Base-by-base conservation (phyloP, 2,329 filamentous ascomycete genomes). In the Trichoderma sp. region DNA sequence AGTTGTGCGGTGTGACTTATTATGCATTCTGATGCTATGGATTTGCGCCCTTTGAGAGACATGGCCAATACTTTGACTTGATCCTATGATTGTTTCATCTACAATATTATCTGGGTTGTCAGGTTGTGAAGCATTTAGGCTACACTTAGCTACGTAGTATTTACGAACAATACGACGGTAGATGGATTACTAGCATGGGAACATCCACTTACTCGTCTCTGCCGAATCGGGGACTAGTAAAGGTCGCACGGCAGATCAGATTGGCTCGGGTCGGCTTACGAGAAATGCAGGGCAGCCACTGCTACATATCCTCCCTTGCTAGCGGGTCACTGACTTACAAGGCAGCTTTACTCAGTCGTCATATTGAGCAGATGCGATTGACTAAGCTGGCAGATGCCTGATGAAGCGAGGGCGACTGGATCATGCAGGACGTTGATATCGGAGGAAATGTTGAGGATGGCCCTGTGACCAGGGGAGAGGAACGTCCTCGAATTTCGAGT, bases 281-380 rank as follows among this genome's bases (percentile, higher is more conserved):
- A 20, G 30, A 36, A 36, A 58, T 43, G 65, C 34, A 68, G 53
- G 65, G 64, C 65, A 32, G 6, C 15, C 11, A 9, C 20, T 17
- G 32, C 17, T 68, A 5, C 55, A 20, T 39, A 15, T 23, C 11
- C 47, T 61, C 66, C 66, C 66, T 68, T 50, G 55, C 47, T 28
- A 28, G 47, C 47, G 32, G 39, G 47, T 7, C 47, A 53, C 6
- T 32, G 63, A 17, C 50, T 63, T n/a, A 32, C 17, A 50, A 62
- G 57, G 57, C 59, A 64, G 59, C 68, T 63, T 70, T 70, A 70
- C 59, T 58, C 68, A 64, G 68, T 70, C 59, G 59, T 57, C 59
- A 57, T 23, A 20, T 23, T 20, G 11, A 53, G 47, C n/a, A 15
- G 47, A 66, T 12, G 8, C n/a, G 53, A 70, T 70, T 32, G 68